Conservation (phyloP, 2,329 filamentous ascomycete genomes). For the Fusarium burgessii region DNA sequence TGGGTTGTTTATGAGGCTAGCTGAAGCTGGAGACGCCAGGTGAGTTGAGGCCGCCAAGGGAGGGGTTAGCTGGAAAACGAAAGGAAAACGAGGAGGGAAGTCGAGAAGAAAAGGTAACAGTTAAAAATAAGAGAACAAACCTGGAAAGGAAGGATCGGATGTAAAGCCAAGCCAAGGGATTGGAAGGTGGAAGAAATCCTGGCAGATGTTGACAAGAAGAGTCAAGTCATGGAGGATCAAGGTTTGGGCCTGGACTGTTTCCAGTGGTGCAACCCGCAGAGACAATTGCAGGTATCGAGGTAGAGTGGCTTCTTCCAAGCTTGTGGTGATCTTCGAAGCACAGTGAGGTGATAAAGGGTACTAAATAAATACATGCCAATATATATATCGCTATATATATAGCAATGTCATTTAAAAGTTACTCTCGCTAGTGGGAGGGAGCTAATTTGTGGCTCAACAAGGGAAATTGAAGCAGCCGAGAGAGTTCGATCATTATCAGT, state of each 20-base stretch:
- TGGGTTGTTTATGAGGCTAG: constrained; percentile 8
- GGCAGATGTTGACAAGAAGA: constrained; percentile 33
- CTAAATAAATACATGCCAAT: constrained; percentile 3
- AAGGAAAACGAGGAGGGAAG: constrained; percentile 29
- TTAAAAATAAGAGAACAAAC: constrained; percentile 1
- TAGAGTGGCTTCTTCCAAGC: constrained; percentile 33
- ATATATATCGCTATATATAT: neutral
- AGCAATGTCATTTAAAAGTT: constrained; percentile 13
- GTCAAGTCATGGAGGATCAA: constrained; percentile 2
- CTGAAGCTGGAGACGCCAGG: constrained; percentile 21
- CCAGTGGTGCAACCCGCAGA: constrained; percentile 26
- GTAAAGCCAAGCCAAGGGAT: constrained; percentile 22
- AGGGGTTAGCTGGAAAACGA: constrained; percentile 15
- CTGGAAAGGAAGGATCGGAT: constrained; percentile 1
- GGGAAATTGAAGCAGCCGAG: constrained; percentile 35
- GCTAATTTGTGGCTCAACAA: constrained; percentile 40
- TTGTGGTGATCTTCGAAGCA: constrained; percentile 30
- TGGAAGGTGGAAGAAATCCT: constrained; percentile 38
- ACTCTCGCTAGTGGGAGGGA: constrained; percentile 26
- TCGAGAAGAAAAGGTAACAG: constrained; percentile 35
- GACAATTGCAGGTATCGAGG: constrained; percentile 9
- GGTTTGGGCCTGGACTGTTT: constrained; percentile 11
- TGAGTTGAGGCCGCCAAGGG: constrained; percentile 19
- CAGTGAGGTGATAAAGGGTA: constrained; percentile 20
- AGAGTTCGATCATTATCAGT: constrained; percentile 24